Conservation (phyloP, 257 asterid genomes). For the Verbascum thapsus region DNA sequence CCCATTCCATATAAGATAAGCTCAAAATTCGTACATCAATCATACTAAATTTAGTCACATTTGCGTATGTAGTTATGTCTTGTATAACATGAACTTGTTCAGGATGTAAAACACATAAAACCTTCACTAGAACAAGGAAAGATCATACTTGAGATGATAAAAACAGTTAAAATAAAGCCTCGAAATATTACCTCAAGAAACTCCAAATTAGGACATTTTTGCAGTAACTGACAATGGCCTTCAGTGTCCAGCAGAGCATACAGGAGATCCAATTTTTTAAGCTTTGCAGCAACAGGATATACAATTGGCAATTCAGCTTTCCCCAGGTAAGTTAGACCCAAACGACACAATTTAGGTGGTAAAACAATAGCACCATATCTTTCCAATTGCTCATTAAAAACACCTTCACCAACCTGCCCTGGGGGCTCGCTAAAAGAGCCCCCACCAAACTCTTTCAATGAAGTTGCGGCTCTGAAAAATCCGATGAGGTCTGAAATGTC, state of each 20-base stretch:
- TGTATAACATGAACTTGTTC: not conserved
- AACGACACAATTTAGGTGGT: slow-evolving; percentile 51
- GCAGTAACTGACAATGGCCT: slow-evolving; percentile 68
- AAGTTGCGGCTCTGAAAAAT: slow-evolving; percentile 56
- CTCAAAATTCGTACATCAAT: slow-evolving; percentile 14
- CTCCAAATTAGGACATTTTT: slow-evolving; percentile 78
- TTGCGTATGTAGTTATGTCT: not conserved
- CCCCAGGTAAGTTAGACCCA: slow-evolving; percentile 71
- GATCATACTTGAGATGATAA: slow-evolving; percentile 10
- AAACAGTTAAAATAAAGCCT: slow-evolving; percentile 16
- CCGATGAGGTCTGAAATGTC: slow-evolving; percentile 57
- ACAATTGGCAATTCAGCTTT: slow-evolving; percentile 63
- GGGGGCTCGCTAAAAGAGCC: slow-evolving; percentile 60
- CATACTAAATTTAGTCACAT: slow-evolving; percentile 4
- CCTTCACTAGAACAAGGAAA: slow-evolving; percentile 15
- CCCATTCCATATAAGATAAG: not conserved
- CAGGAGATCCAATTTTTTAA: slow-evolving; percentile 77
- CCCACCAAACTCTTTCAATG: slow-evolving; percentile 80
- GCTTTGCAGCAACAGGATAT: slow-evolving; percentile 61
- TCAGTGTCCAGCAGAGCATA: slow-evolving; percentile 86
- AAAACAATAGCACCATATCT: slow-evolving; percentile 47
- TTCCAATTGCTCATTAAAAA: slow-evolving; percentile 46
- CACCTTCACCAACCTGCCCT: slow-evolving; percentile 55
- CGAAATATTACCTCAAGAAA: slow-evolving; percentile 60
- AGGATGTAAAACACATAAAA: not conserved